A percentile compares a stretch with the other conserved stretches of the same genome.
phyloP scores from a whole-genome alignment of 2,329 filamentous ascomycete species.

The Paradendryphiella salina region DNA sequence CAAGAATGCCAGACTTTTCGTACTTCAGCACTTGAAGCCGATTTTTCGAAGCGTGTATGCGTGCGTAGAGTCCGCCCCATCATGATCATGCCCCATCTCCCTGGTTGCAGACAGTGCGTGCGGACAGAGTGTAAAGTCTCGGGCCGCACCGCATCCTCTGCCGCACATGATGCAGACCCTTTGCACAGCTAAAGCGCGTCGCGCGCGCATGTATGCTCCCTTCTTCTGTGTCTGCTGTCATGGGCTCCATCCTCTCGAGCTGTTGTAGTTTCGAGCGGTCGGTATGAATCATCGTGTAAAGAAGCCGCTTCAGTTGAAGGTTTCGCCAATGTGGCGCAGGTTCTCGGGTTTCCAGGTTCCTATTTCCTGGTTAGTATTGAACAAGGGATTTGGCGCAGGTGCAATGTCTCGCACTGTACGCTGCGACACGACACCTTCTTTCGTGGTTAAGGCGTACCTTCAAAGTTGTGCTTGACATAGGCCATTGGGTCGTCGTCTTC shows the following conservation, averaged over 20 bases:
- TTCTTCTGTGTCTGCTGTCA: too few species aligned
- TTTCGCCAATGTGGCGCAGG: conserved; percentile 43
- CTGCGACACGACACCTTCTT: too few species aligned
- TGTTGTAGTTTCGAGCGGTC: background rate
- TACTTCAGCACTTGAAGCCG: conserved; percentile 44
- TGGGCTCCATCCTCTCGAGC: too few species aligned
- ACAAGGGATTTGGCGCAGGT: conserved; percentile 3
- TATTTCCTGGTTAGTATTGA: conserved; percentile 32
- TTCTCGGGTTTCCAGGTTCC: conserved; percentile 45
- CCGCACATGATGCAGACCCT: background rate
- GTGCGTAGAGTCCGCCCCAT: too few species aligned
- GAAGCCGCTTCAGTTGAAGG: conserved; percentile 29
- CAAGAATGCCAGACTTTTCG: conserved; percentile 8
- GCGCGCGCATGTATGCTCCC: too few species aligned
- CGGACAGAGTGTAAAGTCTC: background rate
- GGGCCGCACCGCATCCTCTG: background rate
- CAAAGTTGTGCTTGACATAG: conserved; percentile 95
- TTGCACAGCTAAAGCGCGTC: too few species aligned
- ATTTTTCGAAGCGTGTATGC: conserved; percentile 10
- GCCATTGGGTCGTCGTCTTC: conserved; percentile 92
- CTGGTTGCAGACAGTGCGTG: too few species aligned
- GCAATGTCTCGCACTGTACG: background rate
- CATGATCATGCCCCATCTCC: too few species aligned
- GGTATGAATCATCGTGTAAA: too few species aligned
- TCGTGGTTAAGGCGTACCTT: conserved; percentile 67